Conservation (phyloP, 2,329 filamentous ascomycete genomes). For the Aureobasidium lini region DNA sequence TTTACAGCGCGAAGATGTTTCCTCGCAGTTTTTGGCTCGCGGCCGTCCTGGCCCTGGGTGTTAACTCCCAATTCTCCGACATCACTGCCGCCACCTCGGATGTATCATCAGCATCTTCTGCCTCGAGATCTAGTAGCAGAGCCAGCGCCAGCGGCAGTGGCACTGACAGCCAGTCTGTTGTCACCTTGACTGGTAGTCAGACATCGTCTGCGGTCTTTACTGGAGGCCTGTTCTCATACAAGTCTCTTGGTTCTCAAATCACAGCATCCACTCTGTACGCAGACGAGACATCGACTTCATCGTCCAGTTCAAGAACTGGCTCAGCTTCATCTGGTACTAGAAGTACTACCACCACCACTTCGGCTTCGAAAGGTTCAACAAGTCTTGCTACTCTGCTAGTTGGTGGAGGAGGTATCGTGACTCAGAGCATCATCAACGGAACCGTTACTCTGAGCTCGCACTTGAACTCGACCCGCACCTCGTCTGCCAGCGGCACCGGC, state of each 20-base stretch:
- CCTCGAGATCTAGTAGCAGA: conserved; percentile 16
- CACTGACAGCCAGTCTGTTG: conserved; percentile 16
- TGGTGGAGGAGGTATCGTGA: conserved; percentile 15
- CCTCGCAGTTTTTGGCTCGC: conserved; percentile 24
- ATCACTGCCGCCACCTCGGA: conserved; percentile 12
- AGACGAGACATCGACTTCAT: not conserved
- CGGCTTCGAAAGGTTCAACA: conserved; percentile 13
- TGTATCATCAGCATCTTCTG: conserved; percentile 18
- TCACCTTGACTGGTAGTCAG: conserved; percentile 10
- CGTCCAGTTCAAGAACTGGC: not conserved
- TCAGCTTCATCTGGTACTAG: not conserved
- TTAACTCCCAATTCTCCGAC: conserved; percentile 21
- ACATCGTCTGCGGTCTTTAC: not conserved
- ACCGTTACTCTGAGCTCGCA: conserved; percentile 34
- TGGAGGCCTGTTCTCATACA: conserved; percentile 7
- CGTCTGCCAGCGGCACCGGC: conserved; percentile 20
- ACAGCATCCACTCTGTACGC: conserved; percentile 9
- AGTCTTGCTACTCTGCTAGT: conserved; percentile 15
- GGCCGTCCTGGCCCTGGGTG: conserved; percentile 28
- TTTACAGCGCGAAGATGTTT: conserved; percentile 21
- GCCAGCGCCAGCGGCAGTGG: conserved; percentile 18
- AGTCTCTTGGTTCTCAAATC: conserved; percentile 6
- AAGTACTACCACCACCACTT: conserved; percentile 16
- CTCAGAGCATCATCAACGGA: conserved; percentile 16
- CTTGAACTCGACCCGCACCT: conserved; percentile 33